These are phyloP conservation scores for Trametes sp. DNA, from an alignment of 1,284 basidiomycete species.

Conservation along the genomic window DNA sequence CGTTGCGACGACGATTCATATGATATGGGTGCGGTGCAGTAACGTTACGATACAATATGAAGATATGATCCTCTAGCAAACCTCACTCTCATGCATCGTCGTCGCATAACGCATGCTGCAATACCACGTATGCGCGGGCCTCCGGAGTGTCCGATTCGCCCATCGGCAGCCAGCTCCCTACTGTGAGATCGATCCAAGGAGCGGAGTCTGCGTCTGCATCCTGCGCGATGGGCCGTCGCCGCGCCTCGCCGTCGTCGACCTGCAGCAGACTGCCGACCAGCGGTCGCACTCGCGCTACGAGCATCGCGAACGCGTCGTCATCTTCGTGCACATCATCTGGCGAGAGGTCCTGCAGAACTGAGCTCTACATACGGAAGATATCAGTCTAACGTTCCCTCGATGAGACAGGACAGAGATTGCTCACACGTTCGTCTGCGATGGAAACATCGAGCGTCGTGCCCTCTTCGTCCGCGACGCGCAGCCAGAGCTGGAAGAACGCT, in stretches of 20 bases:
- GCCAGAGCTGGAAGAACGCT: constrained; percentile 55
- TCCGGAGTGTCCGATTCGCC: constrained; percentile 20
- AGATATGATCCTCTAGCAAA: background rate
- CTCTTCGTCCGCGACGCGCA: constrained; percentile 58
- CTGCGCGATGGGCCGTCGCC: constrained; percentile 14
- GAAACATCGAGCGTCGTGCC: constrained; percentile 52
- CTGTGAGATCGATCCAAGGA: constrained; percentile 25
- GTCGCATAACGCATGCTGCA: constrained; percentile 22
- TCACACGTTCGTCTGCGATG: constrained; percentile 44
- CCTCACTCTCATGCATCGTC: background rate
- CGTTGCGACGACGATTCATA: too few species aligned
- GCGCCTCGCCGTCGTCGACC: constrained; percentile 24
- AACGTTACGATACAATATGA: constrained; percentile 17
- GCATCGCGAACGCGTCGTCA: constrained; percentile 43
- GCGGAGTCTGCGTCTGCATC: constrained; percentile 7
- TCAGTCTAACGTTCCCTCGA: background rate
- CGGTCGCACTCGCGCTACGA: constrained; percentile 49
- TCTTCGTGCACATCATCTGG: constrained; percentile 53
- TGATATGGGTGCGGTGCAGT: too few species aligned
- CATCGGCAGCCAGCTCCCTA: constrained; percentile 30
- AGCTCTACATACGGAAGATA: constrained; percentile 43
- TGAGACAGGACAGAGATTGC: background rate
- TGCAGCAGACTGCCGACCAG: constrained; percentile 52
- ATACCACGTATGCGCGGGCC: constrained; percentile 25
- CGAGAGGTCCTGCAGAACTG: constrained; percentile 51